These are phyloP conservation scores for Leccinum subrobustum DNA, from an alignment of 1,284 basidiomycete genomes.

Conservation along the genomic window DNA sequence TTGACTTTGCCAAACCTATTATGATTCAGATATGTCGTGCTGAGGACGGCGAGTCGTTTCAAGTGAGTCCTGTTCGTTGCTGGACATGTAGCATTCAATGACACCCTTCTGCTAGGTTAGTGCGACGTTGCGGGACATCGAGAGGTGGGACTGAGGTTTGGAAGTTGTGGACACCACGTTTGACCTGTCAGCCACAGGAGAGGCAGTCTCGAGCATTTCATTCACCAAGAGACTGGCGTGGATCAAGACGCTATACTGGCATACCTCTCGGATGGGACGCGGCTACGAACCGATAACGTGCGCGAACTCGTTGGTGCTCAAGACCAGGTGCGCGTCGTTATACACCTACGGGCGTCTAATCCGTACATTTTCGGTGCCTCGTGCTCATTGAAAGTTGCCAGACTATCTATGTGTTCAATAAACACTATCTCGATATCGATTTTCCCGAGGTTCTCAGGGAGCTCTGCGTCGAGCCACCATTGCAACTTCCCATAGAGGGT, in stretches of 20 bases:
- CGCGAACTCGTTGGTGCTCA: conserved; percentile 68
- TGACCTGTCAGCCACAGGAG: conserved; percentile 39
- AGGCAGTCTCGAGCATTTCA: conserved; percentile 61
- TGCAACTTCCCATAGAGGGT: conserved; percentile 72
- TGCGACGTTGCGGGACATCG: conserved; percentile 68
- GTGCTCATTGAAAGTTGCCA: conserved; percentile 28
- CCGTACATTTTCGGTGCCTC: neutral
- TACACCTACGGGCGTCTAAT: neutral
- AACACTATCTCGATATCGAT: conserved; percentile 67
- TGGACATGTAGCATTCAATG: conserved; percentile 1
- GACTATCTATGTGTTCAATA: conserved; percentile 80
- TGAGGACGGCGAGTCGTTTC: conserved; percentile 63
- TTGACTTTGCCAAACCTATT: conserved; percentile 7
- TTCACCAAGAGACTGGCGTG: conserved; percentile 66
- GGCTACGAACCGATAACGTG: conserved; percentile 65
- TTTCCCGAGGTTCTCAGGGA: conserved; percentile 58
- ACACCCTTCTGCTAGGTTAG: conserved; percentile 47
- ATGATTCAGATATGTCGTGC: conserved; percentile 77
- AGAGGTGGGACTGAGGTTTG: conserved; percentile 46
- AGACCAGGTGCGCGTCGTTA: conserved; percentile 54
- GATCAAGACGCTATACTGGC: conserved; percentile 67
- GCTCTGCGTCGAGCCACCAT: conserved; percentile 54
- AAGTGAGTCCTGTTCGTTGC: conserved; percentile 34
- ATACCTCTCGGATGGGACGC: conserved; percentile 72
- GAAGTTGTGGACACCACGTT: conserved; percentile 2